Evolutionary conservation across 1,284 basidiomycete genomes (phyloP), one percentile per base, ranked within the genome.

Genomic region (Leccinum ponderosum): DNA sequence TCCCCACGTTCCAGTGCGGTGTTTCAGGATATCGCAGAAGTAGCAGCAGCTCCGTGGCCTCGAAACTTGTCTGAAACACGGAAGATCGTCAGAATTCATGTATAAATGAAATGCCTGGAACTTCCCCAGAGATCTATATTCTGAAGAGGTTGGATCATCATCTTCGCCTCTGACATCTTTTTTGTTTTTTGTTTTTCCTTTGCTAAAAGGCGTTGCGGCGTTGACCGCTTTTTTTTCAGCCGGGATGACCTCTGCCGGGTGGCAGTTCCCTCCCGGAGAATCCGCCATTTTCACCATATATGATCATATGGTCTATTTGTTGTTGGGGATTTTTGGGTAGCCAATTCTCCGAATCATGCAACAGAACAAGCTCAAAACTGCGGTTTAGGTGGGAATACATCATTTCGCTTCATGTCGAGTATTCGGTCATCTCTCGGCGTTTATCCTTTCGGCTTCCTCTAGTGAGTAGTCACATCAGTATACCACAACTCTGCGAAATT

Each of bases 301-400:
- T 7, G 15, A 3, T 7, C 22, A 69, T 25, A 17, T 56, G 3
- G 0, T 6, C 17, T 66, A 35, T 53, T 11, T 69, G 4, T 3
- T 64, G 6, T 51, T 67, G 9, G 66, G 66, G 2, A 0, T 68
- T 14, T 67, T 47, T 27, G 66, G 66, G 66, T 67, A 64, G 12
- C 15, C 6, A 17, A 15, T 35, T 44, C 3, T 37, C n/a, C 14
- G 8, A 27, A 31, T 22, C 14, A 44, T 51, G 5, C 4, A 31
- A 31, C 6, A 8, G 15, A 6, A 44, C 9, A 1, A 12, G 11
- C 53, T 68, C 20, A 60, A 22, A 22, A 22, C 20, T 5, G 1
- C 3, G 7, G 14, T 42, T n/a, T 59, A 69, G 68, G n/a, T 69
- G 68, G 68, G 70, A 69, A 53, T 72, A 70, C 33, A 0, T 65